Evolutionary conservation across 805 yeast species (phyloP), one percentile per base, ranked within the genome.

Genomic region (Clavispora fructus): DNA sequence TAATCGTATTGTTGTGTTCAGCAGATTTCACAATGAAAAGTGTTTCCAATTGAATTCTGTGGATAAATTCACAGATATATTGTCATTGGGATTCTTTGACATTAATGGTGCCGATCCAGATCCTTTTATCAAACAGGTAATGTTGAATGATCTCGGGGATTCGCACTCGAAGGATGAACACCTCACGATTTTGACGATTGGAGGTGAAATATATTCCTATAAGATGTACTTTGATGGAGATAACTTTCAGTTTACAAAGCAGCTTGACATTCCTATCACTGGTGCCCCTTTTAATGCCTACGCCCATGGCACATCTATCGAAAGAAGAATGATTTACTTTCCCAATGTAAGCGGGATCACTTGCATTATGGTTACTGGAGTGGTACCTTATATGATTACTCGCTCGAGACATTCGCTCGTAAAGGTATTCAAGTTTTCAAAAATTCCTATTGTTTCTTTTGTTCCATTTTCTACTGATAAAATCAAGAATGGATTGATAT

Each of bases 261-360:
- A 69, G 46, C 71, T 65, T 56, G 77, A 74, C 48, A 59, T 68
- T 41, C 55, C 65, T 4, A 73, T 84, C 10, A 80, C 88, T 1
- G 95, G 95, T 45, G 94, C 92, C 0, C 92, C 94, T 1, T 85
- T 80, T 45, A 85, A 85, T 61, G 85, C 91, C 1, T 84, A 81
- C 56, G 74, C 86, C 1, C 73, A 78, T 47, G 87, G 87, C 38
- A 85, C 84, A 0, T 73, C 73, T 6, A 75, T 85, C 40, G 95
- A 87, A 62, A 75, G 94, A 63, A 77, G 80, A 48, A 67, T 83
- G 64, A 77, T 80, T 45, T 74, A 82, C 60, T 65, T 85, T 50
- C 74, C 79, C 5, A 74, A 79, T 48, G 68, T 82, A 40, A 78
- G 78, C 51, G 87, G 83, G 0, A 72, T 74, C 48, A 74, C 82